phyloP scores from a whole-genome alignment of 2,329 filamentous ascomycete species.

The Thelonectria rubi region DNA sequence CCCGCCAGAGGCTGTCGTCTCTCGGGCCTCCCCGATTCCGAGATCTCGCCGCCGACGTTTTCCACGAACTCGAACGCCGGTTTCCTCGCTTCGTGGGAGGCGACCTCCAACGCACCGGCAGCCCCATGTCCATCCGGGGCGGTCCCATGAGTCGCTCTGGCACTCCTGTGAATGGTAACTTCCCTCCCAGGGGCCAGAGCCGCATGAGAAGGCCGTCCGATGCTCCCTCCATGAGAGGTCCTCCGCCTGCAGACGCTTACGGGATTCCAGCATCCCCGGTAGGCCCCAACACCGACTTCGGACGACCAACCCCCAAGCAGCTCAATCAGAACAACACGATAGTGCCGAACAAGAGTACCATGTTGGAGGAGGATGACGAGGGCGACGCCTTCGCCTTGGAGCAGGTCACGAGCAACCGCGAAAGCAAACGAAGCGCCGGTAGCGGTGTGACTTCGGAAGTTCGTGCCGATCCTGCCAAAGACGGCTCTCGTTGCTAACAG shows the following conservation, averaged over 20 bases:
- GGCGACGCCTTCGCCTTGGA: slow-evolving; percentile 64
- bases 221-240: slow-evolving; percentile 67
- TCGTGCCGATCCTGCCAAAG: slow-evolving; percentile 27
- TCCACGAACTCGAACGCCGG: slow-evolving; percentile 89
- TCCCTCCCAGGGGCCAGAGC: slow-evolving; percentile 61
- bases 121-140: slow-evolving; percentile 70
- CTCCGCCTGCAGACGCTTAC: slow-evolving; percentile 55
- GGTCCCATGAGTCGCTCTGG: slow-evolving; percentile 67
- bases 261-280: slow-evolving; percentile 68
- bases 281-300: slow-evolving; percentile 69
- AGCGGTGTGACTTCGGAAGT: slow-evolving; percentile 51
- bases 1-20: slow-evolving; percentile 92
- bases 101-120: slow-evolving; percentile 74
- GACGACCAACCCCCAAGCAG: slow-evolving; percentile 84
- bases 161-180: slow-evolving; percentile 69
- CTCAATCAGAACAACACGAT: slow-evolving; percentile 92
- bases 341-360: slow-evolving; percentile 95
- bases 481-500: slow-evolving; percentile 28
- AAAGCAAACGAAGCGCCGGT: slow-evolving; percentile 45
- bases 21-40: slow-evolving; percentile 87
- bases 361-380: slow-evolving; percentile 95
- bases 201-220: slow-evolving; percentile 67
- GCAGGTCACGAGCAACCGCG: slow-evolving; percentile 41
- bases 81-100: slow-evolving; percentile 81
- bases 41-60: slow-evolving; percentile 94